phyloP scores from a whole-genome alignment of 148 eudicot genomes.

The Vaccinium corymbosum region DNA sequence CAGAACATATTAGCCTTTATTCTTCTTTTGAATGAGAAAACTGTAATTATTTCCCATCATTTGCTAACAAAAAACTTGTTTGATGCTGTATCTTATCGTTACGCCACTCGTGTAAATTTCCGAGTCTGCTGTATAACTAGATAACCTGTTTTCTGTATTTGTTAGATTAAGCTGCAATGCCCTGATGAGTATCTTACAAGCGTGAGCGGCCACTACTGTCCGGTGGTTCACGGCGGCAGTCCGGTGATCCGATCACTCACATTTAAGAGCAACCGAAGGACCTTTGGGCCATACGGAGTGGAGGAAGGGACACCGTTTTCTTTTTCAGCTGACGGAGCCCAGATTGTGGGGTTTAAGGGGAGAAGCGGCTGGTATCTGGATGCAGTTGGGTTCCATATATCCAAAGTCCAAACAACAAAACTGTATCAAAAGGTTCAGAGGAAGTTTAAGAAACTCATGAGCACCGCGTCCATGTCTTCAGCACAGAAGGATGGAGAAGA shows the following conservation, averaged over 20 bases:
- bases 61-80: not conserved
- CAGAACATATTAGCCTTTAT: not conserved
- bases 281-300: constrained; percentile 57
- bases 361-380: constrained; percentile 67
- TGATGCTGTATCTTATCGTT: not conserved
- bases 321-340: constrained; percentile 50
- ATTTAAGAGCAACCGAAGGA: constrained; percentile 57
- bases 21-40: no score
- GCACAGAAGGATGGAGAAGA: constrained; percentile 24
- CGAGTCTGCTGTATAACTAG: not conserved
- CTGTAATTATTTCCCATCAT: no score
- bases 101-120: not conserved
- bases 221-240: constrained; percentile 52
- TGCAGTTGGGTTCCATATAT: constrained; percentile 48
- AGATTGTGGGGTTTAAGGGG: constrained; percentile 58
- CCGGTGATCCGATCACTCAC: constrained; percentile 59
- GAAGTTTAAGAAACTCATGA: constrained; percentile 38
- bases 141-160: not conserved
- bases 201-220: constrained; percentile 50
- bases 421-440: constrained; percentile 30
- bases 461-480: constrained; percentile 17
- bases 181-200: constrained; percentile 56
- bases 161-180: constrained; percentile 58
- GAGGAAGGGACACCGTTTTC: constrained; percentile 63
- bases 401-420: constrained; percentile 23